Evolutionary conservation across 306 rosid genomes (phyloP).

Genomic region (Urtica urens): DNA sequence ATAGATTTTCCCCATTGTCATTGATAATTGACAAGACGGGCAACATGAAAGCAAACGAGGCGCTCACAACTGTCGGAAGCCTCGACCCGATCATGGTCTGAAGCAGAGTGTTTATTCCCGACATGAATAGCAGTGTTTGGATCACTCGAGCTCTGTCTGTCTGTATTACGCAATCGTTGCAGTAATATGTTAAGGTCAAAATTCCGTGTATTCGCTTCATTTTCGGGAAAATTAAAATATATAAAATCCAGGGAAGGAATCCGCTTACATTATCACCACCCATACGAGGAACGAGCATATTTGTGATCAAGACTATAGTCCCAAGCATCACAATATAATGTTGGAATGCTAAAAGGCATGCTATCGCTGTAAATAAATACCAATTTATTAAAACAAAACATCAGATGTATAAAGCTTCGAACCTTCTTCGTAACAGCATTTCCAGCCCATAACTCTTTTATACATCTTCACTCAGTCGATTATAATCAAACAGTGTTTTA

Average conservation of each 20-base stretch:
- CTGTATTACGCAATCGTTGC: slow-evolving; percentile 23
- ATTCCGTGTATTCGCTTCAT: not conserved
- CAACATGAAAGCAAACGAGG: slow-evolving; percentile 52
- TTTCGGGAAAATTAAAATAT: not conserved
- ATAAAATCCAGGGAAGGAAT: not conserved
- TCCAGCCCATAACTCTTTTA: too few relatives aligned
- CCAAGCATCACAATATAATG: slow-evolving; percentile 98
- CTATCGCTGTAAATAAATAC: slow-evolving; percentile 62
- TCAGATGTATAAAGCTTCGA: too few relatives aligned
- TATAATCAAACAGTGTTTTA: too few relatives aligned
- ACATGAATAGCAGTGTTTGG: slow-evolving; percentile 68
- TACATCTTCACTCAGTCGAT: too few relatives aligned
- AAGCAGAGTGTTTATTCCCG: slow-evolving; percentile 72
- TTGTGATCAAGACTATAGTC: slow-evolving; percentile 66
- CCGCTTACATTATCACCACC: slow-evolving; percentile 74
- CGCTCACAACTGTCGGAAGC: slow-evolving; percentile 79
- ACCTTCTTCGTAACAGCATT: too few relatives aligned
- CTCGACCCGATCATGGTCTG: slow-evolving; percentile 75
- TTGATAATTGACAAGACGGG: slow-evolving; percentile 71
- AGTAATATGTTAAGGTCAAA: slow-evolving; percentile 1
- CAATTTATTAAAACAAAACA: too few relatives aligned
- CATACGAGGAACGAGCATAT: slow-evolving; percentile 63
- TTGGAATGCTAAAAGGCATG: slow-evolving; percentile 67
- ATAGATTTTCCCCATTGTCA: slow-evolving; percentile 33
- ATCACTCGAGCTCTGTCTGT: slow-evolving; percentile 90